phyloP scores from a whole-genome alignment of 805 yeast genomes.

The Ogataea zsoltii region DNA sequence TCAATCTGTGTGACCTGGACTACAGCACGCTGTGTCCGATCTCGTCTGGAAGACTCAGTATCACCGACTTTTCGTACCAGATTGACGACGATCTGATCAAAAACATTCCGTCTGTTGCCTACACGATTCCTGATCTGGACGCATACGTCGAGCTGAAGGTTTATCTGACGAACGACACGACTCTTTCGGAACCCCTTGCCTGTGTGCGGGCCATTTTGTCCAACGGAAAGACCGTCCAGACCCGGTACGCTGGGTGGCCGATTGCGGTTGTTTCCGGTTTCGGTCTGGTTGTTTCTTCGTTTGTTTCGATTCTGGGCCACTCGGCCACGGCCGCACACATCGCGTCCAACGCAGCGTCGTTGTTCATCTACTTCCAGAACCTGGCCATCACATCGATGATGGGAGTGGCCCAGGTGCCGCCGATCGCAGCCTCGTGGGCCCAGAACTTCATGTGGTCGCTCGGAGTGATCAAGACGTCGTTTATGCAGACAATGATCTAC shows the following conservation, averaged over 20 bases:
- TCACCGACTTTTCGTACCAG: conserved; percentile 41
- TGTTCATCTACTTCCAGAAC: conserved; percentile 91
- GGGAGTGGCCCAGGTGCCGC: conserved; percentile 91
- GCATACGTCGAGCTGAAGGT: conserved; percentile 82
- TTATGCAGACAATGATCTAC: conserved; percentile 80
- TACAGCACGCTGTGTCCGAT: conserved; percentile 75
- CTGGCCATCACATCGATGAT: conserved; percentile 92
- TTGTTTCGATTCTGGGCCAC: conserved; percentile 84
- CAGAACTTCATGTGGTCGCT: conserved; percentile 96
- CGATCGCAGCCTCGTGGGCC: conserved; percentile 97
- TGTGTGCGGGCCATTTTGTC: conserved; percentile 87
- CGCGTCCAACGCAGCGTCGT: conserved; percentile 91
- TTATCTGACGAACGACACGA: conserved; percentile 48
- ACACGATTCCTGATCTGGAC: conserved; percentile 89
- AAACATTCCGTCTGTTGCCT: conserved; percentile 80
- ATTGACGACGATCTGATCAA: conserved; percentile 43
- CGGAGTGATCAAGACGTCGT: conserved; percentile 77
- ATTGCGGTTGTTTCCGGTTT: conserved; percentile 88
- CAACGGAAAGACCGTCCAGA: conserved; percentile 93
- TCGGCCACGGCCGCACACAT: conserved; percentile 94
- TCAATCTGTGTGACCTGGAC: conserved; percentile 65
- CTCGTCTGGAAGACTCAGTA: conserved; percentile 81
- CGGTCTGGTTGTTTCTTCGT: conserved; percentile 85
- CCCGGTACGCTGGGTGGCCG: conserved; percentile 92
- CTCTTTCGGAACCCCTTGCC: conserved; percentile 57